These are phyloP conservation scores for Thermothielavioides terrestris DNA, from an alignment of 495 filamentous ascomycete genomes.

Conservation along the genomic window DNA sequence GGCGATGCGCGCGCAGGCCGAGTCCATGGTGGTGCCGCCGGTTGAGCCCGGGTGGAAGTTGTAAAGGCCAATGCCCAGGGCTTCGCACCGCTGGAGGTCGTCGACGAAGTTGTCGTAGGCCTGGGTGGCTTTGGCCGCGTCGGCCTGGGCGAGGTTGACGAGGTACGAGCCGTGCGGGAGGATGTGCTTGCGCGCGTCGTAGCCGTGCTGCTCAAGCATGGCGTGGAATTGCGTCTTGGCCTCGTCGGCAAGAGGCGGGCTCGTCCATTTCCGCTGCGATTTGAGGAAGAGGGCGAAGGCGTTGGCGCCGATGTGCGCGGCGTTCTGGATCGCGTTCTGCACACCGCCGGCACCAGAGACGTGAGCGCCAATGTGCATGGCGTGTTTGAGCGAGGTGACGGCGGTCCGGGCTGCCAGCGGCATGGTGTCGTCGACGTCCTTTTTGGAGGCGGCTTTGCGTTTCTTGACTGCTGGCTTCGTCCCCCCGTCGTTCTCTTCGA, in stretches of 20 bases:
- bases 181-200: conserved; percentile 60
- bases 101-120: conserved; percentile 82
- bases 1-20: conserved; percentile 72
- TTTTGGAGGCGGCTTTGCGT: conserved; percentile 39
- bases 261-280: conserved; percentile 91
- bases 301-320: conserved; percentile 76
- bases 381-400: conserved; percentile 49
- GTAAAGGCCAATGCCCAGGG: conserved; percentile 81
- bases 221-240: conserved; percentile 57
- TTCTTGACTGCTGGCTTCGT: conserved; percentile 35
- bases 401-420: conserved; percentile 60
- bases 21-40: conserved; percentile 51
- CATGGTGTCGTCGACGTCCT: conserved; percentile 42
- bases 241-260: conserved; percentile 63
- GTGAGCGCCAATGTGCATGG: conserved; percentile 84
- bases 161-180: conserved; percentile 94
- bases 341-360: conserved; percentile 85
- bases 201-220: conserved; percentile 58
- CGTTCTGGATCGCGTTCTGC: conserved; percentile 78
- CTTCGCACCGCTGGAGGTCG: conserved; percentile 79
- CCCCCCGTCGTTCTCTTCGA: conserved; percentile 18
- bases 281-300: conserved; percentile 92
- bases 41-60: conserved; percentile 94
- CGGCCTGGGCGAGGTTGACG: conserved; percentile 84
- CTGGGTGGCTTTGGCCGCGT: conserved; percentile 71